These are phyloP conservation scores for Trichoderma simmonsii DNA, from an alignment of 2,329 filamentous ascomycete genomes.

Conservation along the genomic window DNA sequence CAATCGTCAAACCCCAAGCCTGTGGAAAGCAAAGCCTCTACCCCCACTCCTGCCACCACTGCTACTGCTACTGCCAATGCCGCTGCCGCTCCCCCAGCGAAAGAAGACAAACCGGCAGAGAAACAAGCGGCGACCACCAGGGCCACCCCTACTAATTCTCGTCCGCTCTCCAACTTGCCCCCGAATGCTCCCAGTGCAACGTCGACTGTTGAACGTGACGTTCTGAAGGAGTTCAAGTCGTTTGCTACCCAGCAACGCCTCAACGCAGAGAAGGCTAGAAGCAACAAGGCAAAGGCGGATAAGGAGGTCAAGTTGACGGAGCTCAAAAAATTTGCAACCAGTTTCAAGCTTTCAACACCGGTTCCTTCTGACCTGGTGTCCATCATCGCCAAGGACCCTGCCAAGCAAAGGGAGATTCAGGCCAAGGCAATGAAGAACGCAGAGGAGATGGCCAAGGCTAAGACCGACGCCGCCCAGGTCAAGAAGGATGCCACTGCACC, in stretches of 20 bases:
- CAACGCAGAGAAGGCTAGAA: slow-evolving; percentile 54
- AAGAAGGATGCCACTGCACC: slow-evolving; percentile 42
- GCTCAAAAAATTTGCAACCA: slow-evolving; percentile 89
- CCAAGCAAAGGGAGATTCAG: slow-evolving; percentile 89
- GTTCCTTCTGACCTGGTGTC: slow-evolving; percentile 88
- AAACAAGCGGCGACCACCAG: slow-evolving; percentile 26
- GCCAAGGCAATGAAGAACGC: slow-evolving; percentile 79
- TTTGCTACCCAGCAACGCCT: slow-evolving; percentile 58
- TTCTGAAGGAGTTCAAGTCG: slow-evolving; percentile 60
- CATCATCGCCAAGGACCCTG: slow-evolving; percentile 95
- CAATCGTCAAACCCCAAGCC: slow-evolving; percentile 33
- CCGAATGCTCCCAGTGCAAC: slow-evolving; percentile 48
- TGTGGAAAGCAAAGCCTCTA: slow-evolving; percentile 29
- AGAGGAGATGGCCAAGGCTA: slow-evolving; percentile 59
- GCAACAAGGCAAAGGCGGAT: slow-evolving; percentile 63
- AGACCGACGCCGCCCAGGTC: slow-evolving; percentile 40
- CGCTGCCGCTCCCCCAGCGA: slow-evolving; percentile 29
- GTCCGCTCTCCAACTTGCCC: background rate
- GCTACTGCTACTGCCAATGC: slow-evolving; percentile 24
- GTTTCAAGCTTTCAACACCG: slow-evolving; percentile 90
- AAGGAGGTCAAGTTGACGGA: slow-evolving; percentile 92
- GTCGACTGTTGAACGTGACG: slow-evolving; percentile 59
- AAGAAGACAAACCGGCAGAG: slow-evolving; percentile 33
- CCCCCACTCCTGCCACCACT: slow-evolving; percentile 22
- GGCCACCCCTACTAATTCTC: background rate